phyloP scores from a whole-genome alignment of 805 yeast genomes.

The Clavispora vitiphila region DNA sequence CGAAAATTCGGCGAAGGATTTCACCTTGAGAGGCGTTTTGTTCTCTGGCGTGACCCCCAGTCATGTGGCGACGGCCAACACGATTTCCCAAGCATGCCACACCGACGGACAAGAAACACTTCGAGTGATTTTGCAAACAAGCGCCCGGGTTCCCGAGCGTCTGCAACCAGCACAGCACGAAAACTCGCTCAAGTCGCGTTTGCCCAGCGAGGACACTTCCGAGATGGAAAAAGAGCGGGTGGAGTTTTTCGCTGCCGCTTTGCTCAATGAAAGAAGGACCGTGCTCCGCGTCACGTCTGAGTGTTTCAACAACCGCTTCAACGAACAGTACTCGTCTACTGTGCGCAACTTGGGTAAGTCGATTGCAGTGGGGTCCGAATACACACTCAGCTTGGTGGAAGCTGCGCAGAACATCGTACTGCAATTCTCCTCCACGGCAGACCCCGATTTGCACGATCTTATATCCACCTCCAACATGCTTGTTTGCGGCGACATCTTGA shows the following conservation, averaged over 20 bases:
- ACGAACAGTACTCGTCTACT: constrained; percentile 17
- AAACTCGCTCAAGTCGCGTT: constrained; percentile 23
- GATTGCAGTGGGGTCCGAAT: constrained; percentile 4
- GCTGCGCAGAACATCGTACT: neutral
- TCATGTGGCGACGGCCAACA: constrained; percentile 35
- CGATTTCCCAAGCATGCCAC: constrained; percentile 33
- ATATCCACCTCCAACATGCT: constrained; percentile 26
- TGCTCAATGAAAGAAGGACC: constrained; percentile 48
- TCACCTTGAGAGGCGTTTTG: constrained; percentile 37
- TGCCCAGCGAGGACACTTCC: constrained; percentile 34
- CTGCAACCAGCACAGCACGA: constrained; percentile 16
- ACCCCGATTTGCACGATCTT: constrained; percentile 16
- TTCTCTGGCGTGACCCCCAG: constrained; percentile 30
- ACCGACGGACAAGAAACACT: constrained; percentile 43
- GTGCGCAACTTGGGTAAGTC: constrained; percentile 33
- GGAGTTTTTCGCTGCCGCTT: constrained; percentile 30
- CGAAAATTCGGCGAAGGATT: constrained; percentile 18
- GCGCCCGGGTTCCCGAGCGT: constrained; percentile 31
- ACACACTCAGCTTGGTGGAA: constrained; percentile 2
- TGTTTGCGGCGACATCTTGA: constrained; percentile 31
- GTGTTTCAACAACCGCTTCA: constrained; percentile 16
- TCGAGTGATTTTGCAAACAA: constrained; percentile 42
- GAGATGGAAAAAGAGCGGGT: constrained; percentile 25
- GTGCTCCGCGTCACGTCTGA: constrained; percentile 40
- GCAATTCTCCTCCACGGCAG: neutral